Conservation (phyloP, 192 early-diverging fungal species). For the Cladochytrium replicatum region DNA sequence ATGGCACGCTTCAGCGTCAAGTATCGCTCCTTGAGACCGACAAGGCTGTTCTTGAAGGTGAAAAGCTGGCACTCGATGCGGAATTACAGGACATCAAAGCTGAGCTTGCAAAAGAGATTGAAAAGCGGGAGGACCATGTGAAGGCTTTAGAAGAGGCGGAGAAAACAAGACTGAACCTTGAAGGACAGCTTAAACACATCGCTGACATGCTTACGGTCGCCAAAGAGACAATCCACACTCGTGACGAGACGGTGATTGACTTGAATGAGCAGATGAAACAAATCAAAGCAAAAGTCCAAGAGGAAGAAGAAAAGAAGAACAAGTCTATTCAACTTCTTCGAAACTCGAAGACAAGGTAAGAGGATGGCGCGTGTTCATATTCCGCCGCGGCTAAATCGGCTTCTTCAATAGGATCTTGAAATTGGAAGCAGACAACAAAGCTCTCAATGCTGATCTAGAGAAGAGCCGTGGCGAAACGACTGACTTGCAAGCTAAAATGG, state of each 20-base stretch:
- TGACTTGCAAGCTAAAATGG: conserved; percentile 5
- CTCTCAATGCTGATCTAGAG: conserved; percentile 18
- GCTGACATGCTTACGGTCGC: conserved; percentile 24
- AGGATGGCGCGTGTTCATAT: too few relatives aligned
- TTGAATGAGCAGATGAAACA: neutral
- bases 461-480: conserved; percentile 17
- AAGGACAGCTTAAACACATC: conserved; percentile 1
- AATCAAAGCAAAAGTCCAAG: conserved; percentile 14
- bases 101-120: conserved; percentile 11
- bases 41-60: too few relatives aligned
- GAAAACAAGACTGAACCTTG: conserved; percentile 4
- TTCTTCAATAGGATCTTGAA: conserved; percentile 43
- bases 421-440: conserved; percentile 32
- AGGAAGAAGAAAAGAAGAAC: conserved; percentile 48
- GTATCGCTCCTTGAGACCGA: too few relatives aligned
- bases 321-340: conserved; percentile 48
- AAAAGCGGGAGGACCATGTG: conserved; percentile 3
- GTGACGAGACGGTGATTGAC: conserved; percentile 9
- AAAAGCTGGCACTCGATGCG: conserved; percentile 4
- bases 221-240: conserved; percentile 20
- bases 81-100: conserved; percentile 2
- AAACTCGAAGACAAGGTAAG: conserved; percentile 34
- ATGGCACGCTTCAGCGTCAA: too few relatives aligned
- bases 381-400: too few relatives aligned
- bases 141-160: conserved; percentile 4